phyloP scores from a whole-genome alignment of 108 stramenopile genomes.

The Cyclotella baltica region DNA sequence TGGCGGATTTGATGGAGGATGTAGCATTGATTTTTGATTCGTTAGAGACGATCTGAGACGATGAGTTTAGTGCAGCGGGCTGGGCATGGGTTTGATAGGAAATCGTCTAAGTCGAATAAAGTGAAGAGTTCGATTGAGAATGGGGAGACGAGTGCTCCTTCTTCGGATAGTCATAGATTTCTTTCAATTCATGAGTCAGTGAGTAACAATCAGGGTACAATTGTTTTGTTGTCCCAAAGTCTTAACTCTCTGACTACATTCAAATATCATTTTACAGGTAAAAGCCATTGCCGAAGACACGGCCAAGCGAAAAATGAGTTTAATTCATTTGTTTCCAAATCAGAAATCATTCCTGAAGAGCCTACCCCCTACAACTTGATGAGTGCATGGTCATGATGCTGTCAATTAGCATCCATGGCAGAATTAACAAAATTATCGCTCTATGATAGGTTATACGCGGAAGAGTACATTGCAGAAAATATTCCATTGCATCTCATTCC shows the following conservation, averaged over 20 bases:
- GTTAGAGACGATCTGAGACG: too few relatives aligned
- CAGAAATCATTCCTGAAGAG: constrained; percentile 29
- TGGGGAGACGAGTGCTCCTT: constrained; percentile 9
- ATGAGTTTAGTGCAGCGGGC: constrained; percentile 83
- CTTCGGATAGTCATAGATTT: constrained; percentile 42
- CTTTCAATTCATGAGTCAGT: constrained; percentile 86
- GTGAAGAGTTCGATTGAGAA: constrained; percentile 30
- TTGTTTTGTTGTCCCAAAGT: not conserved
- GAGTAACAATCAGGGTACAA: not conserved
- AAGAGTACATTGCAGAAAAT: constrained; percentile 81
- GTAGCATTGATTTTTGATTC: constrained; percentile 59
- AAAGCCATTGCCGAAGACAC: constrained; percentile 86
- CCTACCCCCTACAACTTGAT: constrained; percentile 31
- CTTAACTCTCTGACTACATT: not conserved
- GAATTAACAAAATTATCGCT: constrained; percentile 39
- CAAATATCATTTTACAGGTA: constrained; percentile 36
- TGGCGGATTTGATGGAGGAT: constrained; percentile 45
- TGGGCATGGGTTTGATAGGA: constrained; percentile 62
- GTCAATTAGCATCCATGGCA: constrained; percentile 33
- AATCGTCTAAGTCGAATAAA: constrained; percentile 28
- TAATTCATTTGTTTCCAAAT: constrained; percentile 62
- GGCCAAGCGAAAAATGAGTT: constrained; percentile 80
- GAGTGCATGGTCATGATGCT: constrained; percentile 53
- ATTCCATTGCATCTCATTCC: constrained; percentile 80
- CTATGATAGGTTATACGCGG: constrained; percentile 65